A percentile compares a stretch with the other conserved stretches of the same genome.
Conservation (phyloP, 2,329 filamentous ascomycete genomes). For the Pestalotiopsis sp. region DNA sequence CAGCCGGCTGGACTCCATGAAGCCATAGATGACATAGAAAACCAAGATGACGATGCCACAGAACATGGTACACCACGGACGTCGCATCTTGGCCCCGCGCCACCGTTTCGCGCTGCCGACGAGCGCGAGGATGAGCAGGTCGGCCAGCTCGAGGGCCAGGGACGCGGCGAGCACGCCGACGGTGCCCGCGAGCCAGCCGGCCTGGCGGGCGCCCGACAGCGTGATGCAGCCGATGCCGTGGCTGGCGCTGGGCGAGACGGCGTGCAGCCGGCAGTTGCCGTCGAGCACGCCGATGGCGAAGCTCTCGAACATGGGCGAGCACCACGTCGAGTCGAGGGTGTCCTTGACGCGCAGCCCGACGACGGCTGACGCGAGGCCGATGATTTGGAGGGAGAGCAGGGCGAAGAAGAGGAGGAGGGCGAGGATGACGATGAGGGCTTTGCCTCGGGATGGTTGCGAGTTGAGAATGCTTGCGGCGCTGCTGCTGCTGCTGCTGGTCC, state of each 20-base stretch:
- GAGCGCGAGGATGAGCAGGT: constrained; percentile 15
- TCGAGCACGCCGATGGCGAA: constrained; percentile 13
- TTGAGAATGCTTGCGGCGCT: no score
- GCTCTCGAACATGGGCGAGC: constrained; percentile 19
- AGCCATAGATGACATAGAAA: constrained; percentile 2
- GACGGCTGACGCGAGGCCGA: constrained; percentile 16
- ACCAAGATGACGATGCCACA: constrained; percentile 15
- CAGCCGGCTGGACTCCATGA: constrained; percentile 2
- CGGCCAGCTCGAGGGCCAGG: constrained; percentile 14
- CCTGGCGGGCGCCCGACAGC: constrained; percentile 16
- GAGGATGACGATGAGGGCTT: constrained; percentile 17
- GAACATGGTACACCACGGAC: constrained; percentile 21
- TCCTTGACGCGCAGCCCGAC: neutral
- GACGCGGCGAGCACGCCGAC: constrained; percentile 14
- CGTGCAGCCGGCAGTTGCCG: constrained; percentile 12
- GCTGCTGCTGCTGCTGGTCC: neutral
- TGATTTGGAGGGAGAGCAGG: constrained; percentile 16
- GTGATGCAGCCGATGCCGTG: constrained; percentile 18
- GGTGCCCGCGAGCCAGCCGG: constrained; percentile 17
- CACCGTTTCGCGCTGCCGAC: constrained; percentile 9
- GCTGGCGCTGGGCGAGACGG: constrained; percentile 12
- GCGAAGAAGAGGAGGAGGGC: constrained; percentile 13
- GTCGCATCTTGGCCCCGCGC: constrained; percentile 15
- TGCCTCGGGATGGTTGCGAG: constrained; percentile 2
- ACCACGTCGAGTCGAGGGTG: constrained; percentile 15